Base-by-base conservation (phyloP, 805 yeast genomes). In the Ogataea trehaloabstinens region DNA sequence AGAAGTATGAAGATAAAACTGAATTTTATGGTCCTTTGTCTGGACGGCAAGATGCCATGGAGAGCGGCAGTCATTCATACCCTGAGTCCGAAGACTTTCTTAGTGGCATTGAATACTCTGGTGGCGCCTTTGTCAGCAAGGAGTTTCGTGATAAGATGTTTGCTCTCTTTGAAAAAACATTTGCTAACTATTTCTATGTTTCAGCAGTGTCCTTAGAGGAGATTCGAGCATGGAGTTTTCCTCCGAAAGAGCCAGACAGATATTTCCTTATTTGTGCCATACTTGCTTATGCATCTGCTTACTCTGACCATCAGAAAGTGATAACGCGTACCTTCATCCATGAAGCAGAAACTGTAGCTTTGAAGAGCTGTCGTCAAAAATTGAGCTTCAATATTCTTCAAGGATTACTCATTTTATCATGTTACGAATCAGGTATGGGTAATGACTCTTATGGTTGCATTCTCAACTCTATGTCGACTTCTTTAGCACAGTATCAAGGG, bases 21-120 rank as follows among this genome's bases (percentile, higher is more conserved):
- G 64, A 55, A 16, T 63, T 61, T 38, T 63, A 63, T 38, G 67
- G 67, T 0, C 67, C 66, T 3, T 51, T 61, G 2, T 60, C 65
- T 1, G 66, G 64, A 3, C 39, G 66, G 24, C 63, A 58, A 34
- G 55, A 56, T 21, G 58, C 55, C 18, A 24, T 47, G 4, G 64
- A 58, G 32, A 48, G 45, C 13, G 48, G 41, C 8, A 51, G 42
- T 5, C 42, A 40, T 35, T 38, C 2, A 24, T 34, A 15, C 28
- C 22, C 25, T 18, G 24, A 12, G 28, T 8, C 8, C 11, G 25
- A 22, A 8, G 25, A 22, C 8, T 8, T 22, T 8, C 12, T 22
- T 8, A 22, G 11, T 8, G 25, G 12, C 11, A 8, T 22, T 12
- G 37, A 37, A 20, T 6, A 28, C 27, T 3, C 40, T 13, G 56